phyloP scores from a whole-genome alignment of 108 stramenopile genomes.

The Skeletonema marinoi region DNA sequence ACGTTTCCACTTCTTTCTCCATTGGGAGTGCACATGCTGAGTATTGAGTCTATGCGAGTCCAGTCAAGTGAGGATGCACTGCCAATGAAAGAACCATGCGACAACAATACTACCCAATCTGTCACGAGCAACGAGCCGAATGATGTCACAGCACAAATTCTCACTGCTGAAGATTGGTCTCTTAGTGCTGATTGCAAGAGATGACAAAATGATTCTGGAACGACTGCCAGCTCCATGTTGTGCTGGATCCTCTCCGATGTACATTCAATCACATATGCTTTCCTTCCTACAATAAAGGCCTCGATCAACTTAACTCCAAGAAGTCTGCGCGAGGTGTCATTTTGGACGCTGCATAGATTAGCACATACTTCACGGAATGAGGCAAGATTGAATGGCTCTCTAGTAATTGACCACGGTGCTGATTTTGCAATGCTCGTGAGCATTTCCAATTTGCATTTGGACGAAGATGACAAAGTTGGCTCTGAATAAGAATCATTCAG shows the following conservation, averaged over 20 bases:
- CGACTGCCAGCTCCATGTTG: conserved; percentile 20
- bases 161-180: conserved; percentile 25
- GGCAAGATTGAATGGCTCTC: conserved; percentile 51
- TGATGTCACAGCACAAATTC: conserved; percentile 31
- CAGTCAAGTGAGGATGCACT: conserved; percentile 10
- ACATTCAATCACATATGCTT: conserved; percentile 10
- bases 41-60: conserved; percentile 32
- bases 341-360: conserved; percentile 8
- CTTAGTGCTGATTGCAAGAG: conserved; percentile 25
- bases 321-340: conserved; percentile 11
- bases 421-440: conserved; percentile 20
- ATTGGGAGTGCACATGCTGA: conserved; percentile 42
- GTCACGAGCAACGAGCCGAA: conserved; percentile 42
- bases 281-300: conserved; percentile 40
- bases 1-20: conserved; percentile 48
- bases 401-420: conserved; percentile 34
- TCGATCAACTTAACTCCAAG: conserved; percentile 36
- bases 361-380: conserved; percentile 41
- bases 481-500: conserved; percentile 18
- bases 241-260: neutral
- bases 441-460: conserved; percentile 27
- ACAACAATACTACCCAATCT: conserved; percentile 58
- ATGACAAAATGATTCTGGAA: conserved; percentile 33
- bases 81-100: neutral
- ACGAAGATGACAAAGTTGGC: neutral